Conservation (phyloP, 345 rosid species). For the Microcos paniculata region DNA sequence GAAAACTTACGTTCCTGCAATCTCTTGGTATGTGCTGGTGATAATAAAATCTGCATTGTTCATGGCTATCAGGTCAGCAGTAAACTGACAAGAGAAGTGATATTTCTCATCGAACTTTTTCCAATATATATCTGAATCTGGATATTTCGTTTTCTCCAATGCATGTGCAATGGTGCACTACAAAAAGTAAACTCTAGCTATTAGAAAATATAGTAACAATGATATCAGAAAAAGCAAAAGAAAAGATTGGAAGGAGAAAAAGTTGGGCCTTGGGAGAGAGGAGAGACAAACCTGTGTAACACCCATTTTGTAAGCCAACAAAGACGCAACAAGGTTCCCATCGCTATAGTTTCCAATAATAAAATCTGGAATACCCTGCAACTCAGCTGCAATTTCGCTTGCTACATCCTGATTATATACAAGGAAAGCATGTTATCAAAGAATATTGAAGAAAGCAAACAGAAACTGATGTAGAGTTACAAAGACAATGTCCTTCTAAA, state of each 20-base stretch:
- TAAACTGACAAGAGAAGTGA: slow-evolving; percentile 97
- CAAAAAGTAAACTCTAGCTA: slow-evolving; percentile 17
- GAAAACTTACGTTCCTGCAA: slow-evolving; percentile 90
- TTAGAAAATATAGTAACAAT: background rate
- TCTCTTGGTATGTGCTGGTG: slow-evolving; percentile 98
- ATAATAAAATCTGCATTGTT: slow-evolving; percentile 95
- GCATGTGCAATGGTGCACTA: slow-evolving; percentile 99
- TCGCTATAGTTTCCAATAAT: slow-evolving; percentile 98
- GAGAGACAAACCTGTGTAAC: slow-evolving; percentile 67
- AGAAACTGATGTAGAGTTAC: background rate
- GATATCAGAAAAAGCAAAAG: background rate
- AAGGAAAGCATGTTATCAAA: slow-evolving; percentile 13
- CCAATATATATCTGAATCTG: slow-evolving; percentile 99
- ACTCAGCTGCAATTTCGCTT: slow-evolving; percentile 79
- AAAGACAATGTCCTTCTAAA: background rate
- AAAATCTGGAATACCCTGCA: slow-evolving; percentile 88
- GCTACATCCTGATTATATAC: slow-evolving; percentile 69
- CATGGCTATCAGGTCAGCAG: slow-evolving; percentile 97
- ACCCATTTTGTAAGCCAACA: slow-evolving; percentile 91
- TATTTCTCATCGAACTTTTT: slow-evolving; percentile 85
- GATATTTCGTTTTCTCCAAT: slow-evolving; percentile 97
- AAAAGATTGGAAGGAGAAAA: background rate
- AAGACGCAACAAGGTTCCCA: slow-evolving; percentile 95
- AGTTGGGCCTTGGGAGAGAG: background rate
- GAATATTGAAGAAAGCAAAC: background rate